Evolutionary conservation across 768 basidiomycete species (phyloP).

Genomic region (Pleurotus eryngii): DNA sequence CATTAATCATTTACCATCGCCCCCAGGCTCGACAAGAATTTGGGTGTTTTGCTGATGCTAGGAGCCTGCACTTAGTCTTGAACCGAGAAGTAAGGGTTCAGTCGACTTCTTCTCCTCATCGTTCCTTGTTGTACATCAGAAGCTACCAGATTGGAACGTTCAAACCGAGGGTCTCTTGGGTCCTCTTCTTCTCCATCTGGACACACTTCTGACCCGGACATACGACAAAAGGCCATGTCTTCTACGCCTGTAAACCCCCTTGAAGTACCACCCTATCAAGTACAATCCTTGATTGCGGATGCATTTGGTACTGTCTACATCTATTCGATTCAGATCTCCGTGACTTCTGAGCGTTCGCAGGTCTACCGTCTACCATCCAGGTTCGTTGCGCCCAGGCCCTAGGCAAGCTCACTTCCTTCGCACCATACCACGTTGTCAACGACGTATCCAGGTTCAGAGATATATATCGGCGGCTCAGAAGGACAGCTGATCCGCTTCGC

Average conservation of each 20-base stretch:
- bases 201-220: too few relatives aligned
- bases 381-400: slow-evolving; percentile 56
- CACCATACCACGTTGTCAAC: not conserved
- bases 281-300: slow-evolving; percentile 42
- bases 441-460: slow-evolving; percentile 62
- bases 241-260: slow-evolving; percentile 37
- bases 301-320: slow-evolving; percentile 12
- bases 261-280: slow-evolving; percentile 60
- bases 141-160: too few relatives aligned
- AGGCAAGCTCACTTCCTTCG: slow-evolving; percentile 32
- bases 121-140: too few relatives aligned
- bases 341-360: slow-evolving; percentile 5
- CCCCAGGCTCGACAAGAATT: too few relatives aligned
- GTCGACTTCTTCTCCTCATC: too few relatives aligned
- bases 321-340: slow-evolving; percentile 10
- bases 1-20: too few relatives aligned
- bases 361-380: slow-evolving; percentile 17
- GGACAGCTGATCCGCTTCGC: slow-evolving; percentile 82
- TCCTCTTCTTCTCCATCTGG: too few relatives aligned
- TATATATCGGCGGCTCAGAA: slow-evolving; percentile 84
- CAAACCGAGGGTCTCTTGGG: too few relatives aligned
- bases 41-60: too few relatives aligned
- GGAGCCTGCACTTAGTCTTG: too few relatives aligned
- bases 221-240: slow-evolving; percentile 25
- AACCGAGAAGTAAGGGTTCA: too few relatives aligned